phyloP scores from a whole-genome alignment of 805 yeast species.

The Pichia phayaonensis region DNA sequence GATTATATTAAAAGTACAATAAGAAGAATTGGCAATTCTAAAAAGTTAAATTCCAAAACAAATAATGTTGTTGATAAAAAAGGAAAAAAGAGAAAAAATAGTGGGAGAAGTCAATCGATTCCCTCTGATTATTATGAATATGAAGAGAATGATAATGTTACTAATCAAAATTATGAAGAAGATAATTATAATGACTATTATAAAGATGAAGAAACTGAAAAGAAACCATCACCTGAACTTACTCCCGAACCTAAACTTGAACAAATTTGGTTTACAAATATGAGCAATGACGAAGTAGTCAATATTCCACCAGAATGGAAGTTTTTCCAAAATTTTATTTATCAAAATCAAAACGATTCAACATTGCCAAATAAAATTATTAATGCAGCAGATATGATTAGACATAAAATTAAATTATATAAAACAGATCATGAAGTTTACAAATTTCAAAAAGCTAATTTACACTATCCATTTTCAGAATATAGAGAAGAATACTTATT shows the following conservation, averaged over 20 bases:
- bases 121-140: neutral
- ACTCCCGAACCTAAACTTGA: constrained; percentile 7
- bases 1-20: neutral
- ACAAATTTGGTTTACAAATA: constrained; percentile 19
- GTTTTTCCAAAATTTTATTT: constrained; percentile 17
- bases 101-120: neutral
- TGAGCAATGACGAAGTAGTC: constrained; percentile 11
- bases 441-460: constrained; percentile 19
- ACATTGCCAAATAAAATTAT: constrained; percentile 13
- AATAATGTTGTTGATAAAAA: neutral
- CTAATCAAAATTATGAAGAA: neutral
- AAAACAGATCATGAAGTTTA: constrained; percentile 24
- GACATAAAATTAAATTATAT: constrained; percentile 18
- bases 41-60: constrained; percentile 3
- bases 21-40: constrained; percentile 5
- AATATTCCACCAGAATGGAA: constrained; percentile 10
- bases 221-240: constrained; percentile 1
- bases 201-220: constrained; percentile 2
- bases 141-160: neutral
- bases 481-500: constrained; percentile 44
- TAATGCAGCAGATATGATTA: constrained; percentile 17
- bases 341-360: constrained; percentile 16
- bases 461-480: constrained; percentile 35
- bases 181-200: neutral
- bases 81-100: neutral